Base-by-base conservation (phyloP, 106 monocot species). In the Gastrodia elata region DNA sequence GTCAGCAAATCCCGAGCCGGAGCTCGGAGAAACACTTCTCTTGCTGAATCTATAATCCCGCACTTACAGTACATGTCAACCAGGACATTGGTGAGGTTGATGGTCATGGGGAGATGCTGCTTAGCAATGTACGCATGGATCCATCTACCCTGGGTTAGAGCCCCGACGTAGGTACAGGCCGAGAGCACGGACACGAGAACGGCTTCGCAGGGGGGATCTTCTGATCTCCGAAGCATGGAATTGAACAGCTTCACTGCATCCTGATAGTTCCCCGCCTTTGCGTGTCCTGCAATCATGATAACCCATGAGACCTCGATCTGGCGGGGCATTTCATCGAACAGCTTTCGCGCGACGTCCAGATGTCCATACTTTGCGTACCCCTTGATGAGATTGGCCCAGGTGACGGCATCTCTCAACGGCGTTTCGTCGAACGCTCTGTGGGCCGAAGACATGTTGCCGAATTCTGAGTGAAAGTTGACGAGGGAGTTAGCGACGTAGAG, bases 31-130 rank as follows among this genome's bases (percentile, higher is more conserved):
- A 87, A 87, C 1, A 87, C 81, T 59, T 78, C 78, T 32, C 40
- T 73, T 1, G 81, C 81, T n/a, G 78, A 76, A 13, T 74, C 79
- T 48, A 84, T 79, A 6, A 64, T 70, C 27, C 81, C 87, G n/a
- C 87, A 87, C 72, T 76, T 83, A 6, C 74, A 25, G 43, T 87
- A 87, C 87, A 87, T 83, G 49, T 87, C 78, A 2, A 87, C 76
- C 27, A 87, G 61, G 33, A 83, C 80, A 15, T 77, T 87, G 0
- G 76, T 38, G 24, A 84, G 42, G 65, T 81, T 81, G 25, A 78
- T 57, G 44, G 75, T 79, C 70, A 44, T 39, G 37, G 46, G 38
- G 56, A 75, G 11, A 27, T 56, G 46, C 48, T 14, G 61, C 49
- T 38, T 75, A 32, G 73, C 69, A 11, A 84, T 74, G 64, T 74